Evolutionary conservation across 768 basidiomycete species (phyloP), one percentile per base, ranked within the genome.

Genomic region (Trametes coccinea): DNA sequence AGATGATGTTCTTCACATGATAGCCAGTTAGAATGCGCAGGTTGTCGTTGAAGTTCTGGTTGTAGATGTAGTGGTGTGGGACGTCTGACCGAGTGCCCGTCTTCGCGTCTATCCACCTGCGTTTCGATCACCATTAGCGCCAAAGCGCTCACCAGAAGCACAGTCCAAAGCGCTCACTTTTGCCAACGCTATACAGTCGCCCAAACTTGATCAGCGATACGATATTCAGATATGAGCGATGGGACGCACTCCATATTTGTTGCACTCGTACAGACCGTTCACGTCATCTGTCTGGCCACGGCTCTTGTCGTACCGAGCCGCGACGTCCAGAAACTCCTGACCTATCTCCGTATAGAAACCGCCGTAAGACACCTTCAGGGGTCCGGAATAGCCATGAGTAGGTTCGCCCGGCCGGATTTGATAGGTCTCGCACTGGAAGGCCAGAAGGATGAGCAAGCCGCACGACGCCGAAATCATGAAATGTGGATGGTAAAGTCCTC

Each of bases 11-110:
- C 48, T 75, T 77, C 3, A 79, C 78, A 14, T 70, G 66, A 37
- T 68, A 70, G 0, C 72, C 78, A 1, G 72, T 73, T 1, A 78
- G 43, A 50, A 79, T 75, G 6, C 67, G 66, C 5, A 71, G 56
- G 8, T 64, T 67, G 5, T 73, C 69, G 1, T 69, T 33, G 40
- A 45, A 54, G 66, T 53, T 31, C n/a, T 62, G 61, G 53, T 69
- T 71, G 50, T 79, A 81, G 2, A 81, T 59, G 56, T 77, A 76
- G 48, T 70, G 29, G 33, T 79, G 80, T 2, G 87, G 78, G 0
- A 80, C 68, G 67, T 88, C 86, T 0, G 87, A 88, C 33, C 87
- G 82, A 44, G 66, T 77, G 33, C 87, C 87, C 3, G 79, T 84
- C 11, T 73, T 70, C 2, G 69, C 72, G 60, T 84, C 76, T 7